phyloP scores from a whole-genome alignment of 2,329 filamentous ascomycete species.

The Fusarium virguliforme region DNA sequence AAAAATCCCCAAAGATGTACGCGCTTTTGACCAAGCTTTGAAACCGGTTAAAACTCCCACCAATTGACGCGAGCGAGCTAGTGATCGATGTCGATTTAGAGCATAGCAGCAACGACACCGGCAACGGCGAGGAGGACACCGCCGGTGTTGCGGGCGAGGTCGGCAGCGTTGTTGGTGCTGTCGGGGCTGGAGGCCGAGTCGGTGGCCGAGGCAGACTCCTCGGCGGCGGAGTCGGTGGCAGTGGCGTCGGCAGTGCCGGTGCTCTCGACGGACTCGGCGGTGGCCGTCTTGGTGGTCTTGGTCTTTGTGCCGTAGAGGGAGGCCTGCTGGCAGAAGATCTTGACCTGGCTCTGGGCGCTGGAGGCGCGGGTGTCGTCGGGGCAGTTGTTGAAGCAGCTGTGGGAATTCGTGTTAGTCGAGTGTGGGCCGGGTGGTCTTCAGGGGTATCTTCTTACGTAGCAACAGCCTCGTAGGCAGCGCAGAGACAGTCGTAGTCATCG shows the following conservation, averaged over 20 bases:
- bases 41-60: conserved; percentile 27
- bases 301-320: conserved; percentile 60
- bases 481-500: conserved; percentile 65
- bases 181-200: conserved; percentile 43
- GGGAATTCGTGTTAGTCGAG: conserved; percentile 23
- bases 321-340: conserved; percentile 64
- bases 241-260: conserved; percentile 34
- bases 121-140: conserved; percentile 58
- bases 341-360: conserved; percentile 58
- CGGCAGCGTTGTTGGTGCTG: conserved; percentile 50
- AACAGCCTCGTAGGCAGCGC: conserved; percentile 62
- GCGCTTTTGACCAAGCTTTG: conserved; percentile 29
- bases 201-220: conserved; percentile 39
- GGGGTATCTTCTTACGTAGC: conserved; percentile 61
- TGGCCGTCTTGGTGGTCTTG: conserved; percentile 47
- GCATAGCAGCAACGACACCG: conserved; percentile 57
- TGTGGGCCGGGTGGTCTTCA: neutral
- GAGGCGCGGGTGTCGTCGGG: conserved; percentile 63
- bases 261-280: conserved; percentile 37
- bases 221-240: conserved; percentile 41
- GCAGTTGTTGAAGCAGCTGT: conserved; percentile 72
- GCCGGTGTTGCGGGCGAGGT: conserved; percentile 54
- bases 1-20: conserved; percentile 33
- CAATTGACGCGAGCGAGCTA: conserved; percentile 11
- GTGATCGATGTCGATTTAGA: conserved; percentile 49